Evolutionary conservation across 768 basidiomycete genomes (phyloP).

Genomic region (Kockovaella imperatae): DNA sequence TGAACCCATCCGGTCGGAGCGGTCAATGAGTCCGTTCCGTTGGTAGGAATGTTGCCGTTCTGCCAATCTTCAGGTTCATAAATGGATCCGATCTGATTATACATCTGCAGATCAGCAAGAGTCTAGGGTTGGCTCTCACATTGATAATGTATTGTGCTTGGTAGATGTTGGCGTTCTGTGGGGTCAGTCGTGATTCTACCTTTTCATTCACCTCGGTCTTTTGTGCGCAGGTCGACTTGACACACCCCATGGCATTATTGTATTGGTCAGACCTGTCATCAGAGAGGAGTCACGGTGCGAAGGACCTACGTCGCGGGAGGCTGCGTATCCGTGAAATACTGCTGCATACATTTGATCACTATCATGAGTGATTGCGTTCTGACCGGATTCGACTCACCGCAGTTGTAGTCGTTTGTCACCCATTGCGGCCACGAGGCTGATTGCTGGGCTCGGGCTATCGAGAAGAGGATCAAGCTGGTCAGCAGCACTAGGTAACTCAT

Average conservation of each 20-base stretch:
- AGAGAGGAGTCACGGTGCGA: not conserved
- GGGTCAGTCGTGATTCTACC: slow-evolving; percentile 5
- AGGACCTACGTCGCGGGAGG: not conserved
- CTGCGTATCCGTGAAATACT: not conserved
- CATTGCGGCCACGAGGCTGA: slow-evolving; percentile 18
- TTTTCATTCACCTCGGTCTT: slow-evolving; percentile 8
- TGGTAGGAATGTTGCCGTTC: not conserved
- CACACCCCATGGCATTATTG: slow-evolving; percentile 6
- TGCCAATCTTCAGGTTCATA: slow-evolving; percentile 11
- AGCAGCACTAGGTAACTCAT: no score
- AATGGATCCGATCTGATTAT: slow-evolving; percentile 20
- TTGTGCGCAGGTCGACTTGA: slow-evolving; percentile 8
- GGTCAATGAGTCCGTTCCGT: not conserved
- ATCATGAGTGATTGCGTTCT: not conserved
- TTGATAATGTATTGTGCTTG: slow-evolving; percentile 22
- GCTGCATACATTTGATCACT: slow-evolving; percentile 4
- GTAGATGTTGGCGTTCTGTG: slow-evolving; percentile 12
- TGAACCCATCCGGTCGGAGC: not conserved
- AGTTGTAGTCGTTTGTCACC: slow-evolving; percentile 26
- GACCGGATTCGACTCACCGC: slow-evolving; percentile 10
- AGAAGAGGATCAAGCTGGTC: no score
- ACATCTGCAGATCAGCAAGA: slow-evolving; percentile 11
- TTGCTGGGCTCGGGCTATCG: no score
- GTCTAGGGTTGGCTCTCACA: slow-evolving; percentile 6
- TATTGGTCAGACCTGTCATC: not conserved